Percentiles rank a stretch among this genome's conserved stretches.
Evolutionary conservation across 139 green algal species (phyloP).

Genomic region (Spirogloea muscicola): DNA sequence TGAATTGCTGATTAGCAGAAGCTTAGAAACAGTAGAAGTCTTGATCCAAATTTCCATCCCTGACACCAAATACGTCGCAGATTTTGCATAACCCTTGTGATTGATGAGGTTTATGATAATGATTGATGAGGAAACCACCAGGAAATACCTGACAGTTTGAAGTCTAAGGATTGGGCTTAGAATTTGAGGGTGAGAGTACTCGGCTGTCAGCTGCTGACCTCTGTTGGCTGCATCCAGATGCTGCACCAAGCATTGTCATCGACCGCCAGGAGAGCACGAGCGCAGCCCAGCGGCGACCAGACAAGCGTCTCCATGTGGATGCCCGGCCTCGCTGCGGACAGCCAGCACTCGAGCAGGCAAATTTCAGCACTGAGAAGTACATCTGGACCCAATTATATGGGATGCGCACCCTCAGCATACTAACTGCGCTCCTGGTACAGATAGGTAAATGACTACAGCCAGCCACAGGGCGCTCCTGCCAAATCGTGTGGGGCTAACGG

Average conservation of each 20-base stretch:
- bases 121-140: background rate
- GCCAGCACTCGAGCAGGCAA: background rate
- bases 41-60: too few species aligned
- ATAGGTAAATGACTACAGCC: background rate
- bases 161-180: too few species aligned
- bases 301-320: slow-evolving; percentile 13
- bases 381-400: background rate
- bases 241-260: background rate
- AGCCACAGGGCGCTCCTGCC: too few species aligned
- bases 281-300: slow-evolving; percentile 11
- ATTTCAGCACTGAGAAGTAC: background rate
- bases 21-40: too few species aligned
- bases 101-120: background rate
- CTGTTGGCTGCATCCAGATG: slow-evolving; percentile 18
- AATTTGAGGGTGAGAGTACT: too few species aligned
- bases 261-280: slow-evolving; percentile 9
- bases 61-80: background rate
- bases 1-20: background rate
- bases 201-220: too few species aligned
- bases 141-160: background rate
- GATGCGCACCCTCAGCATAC: background rate
- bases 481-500: too few species aligned
- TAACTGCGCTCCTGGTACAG: background rate
- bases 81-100: background rate
- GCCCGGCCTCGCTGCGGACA: slow-evolving; percentile 5